phyloP scores from a whole-genome alignment of 1,284 basidiomycete species.

The Cystobasidium sp. region DNA sequence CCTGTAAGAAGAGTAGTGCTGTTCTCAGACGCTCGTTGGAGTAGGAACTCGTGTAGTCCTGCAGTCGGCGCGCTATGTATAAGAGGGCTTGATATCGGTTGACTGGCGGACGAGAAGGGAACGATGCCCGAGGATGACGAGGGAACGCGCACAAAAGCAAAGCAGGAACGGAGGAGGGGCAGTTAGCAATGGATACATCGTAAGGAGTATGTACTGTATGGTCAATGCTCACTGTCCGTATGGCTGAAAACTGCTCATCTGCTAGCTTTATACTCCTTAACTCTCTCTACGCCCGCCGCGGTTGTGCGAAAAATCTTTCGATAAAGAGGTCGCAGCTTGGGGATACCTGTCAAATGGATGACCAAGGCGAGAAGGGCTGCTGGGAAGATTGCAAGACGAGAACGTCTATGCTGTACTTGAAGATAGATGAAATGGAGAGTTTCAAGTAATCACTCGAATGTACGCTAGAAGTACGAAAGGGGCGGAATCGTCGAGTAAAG shows the following conservation, averaged over 20 bases:
- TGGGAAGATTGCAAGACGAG: too few relatives aligned
- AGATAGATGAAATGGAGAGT: too few relatives aligned
- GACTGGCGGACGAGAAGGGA: background rate
- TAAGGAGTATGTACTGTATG: background rate
- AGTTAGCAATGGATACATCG: background rate
- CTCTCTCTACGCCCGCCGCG: too few relatives aligned
- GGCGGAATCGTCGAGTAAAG: too few relatives aligned
- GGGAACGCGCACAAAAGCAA: background rate
- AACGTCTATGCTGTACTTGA: too few relatives aligned
- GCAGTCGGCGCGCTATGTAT: background rate
- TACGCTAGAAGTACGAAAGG: too few relatives aligned
- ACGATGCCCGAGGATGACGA: too few relatives aligned
- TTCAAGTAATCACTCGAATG: too few relatives aligned
- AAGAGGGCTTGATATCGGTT: background rate
- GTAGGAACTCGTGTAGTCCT: constrained; percentile 2
- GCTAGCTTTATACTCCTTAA: background rate
- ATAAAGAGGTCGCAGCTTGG: too few relatives aligned
- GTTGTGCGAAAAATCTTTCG: too few relatives aligned
- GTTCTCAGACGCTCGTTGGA: background rate
- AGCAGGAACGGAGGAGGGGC: background rate
- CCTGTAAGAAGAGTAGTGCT: background rate
- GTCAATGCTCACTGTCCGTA: background rate
- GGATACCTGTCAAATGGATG: too few relatives aligned
- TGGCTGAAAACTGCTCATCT: constrained; percentile 3
- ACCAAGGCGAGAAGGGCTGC: too few relatives aligned